These are phyloP conservation scores for Hyaloscypha finlandica DNA, from an alignment of 495 filamentous ascomycete genomes.

Conservation along the genomic window DNA sequence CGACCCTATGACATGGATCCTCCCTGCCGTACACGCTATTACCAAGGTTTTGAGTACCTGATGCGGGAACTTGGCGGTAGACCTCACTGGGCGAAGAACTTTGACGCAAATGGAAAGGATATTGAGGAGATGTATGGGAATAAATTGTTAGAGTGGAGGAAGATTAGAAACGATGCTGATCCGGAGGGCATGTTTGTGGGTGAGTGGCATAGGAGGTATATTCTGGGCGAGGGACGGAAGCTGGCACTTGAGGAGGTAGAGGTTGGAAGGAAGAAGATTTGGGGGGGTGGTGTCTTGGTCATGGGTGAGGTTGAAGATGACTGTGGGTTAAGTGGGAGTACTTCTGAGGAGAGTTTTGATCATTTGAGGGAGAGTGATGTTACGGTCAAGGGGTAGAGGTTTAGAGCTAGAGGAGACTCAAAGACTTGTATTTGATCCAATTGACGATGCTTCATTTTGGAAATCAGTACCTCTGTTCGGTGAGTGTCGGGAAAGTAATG, in stretches of 20 bases:
- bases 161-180: conserved; percentile 73
- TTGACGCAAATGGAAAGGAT: conserved; percentile 60
- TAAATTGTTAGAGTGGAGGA: conserved; percentile 63
- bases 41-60: conserved; percentile 91
- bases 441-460: too few relatives aligned
- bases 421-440: too few relatives aligned
- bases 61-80: conserved; percentile 89
- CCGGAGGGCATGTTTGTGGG: conserved; percentile 90
- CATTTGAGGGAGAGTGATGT: conserved; percentile 29
- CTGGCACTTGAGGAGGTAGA: conserved; percentile 31
- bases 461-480: too few relatives aligned
- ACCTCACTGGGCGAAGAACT: conserved; percentile 99
- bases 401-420: not conserved
- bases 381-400: conserved; percentile 20
- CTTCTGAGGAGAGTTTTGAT: conserved; percentile 31
- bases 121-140: conserved; percentile 55
- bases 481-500: too few relatives aligned
- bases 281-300: conserved; percentile 28
- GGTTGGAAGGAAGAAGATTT: conserved; percentile 15
- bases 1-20: conserved; percentile 83
- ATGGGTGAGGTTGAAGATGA: conserved; percentile 18
- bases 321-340: conserved; percentile 16
- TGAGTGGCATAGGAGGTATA: conserved; percentile 77
- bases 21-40: conserved; percentile 76
- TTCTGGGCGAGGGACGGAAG: conserved; percentile 52